Evolutionary conservation across 2,329 filamentous ascomycete species (phyloP).

Genomic region (Scleromitrula shiraiana): DNA sequence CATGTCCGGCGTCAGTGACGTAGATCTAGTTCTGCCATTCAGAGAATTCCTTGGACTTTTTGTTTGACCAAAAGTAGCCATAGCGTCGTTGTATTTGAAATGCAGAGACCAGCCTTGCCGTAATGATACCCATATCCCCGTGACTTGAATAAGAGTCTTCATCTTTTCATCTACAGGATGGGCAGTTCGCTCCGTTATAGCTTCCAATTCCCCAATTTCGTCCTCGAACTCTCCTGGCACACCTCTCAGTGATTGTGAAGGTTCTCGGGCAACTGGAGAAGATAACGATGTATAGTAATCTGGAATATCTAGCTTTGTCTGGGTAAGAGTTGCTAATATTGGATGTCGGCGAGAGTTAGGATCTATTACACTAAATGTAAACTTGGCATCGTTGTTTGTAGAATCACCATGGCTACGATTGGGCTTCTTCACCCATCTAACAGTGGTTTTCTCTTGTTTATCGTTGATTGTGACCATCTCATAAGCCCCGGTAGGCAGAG

Average conservation of each 20-base stretch:
- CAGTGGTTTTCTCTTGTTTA: constrained; percentile 50
- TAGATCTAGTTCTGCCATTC: constrained; percentile 17
- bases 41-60: constrained; percentile 8
- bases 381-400: constrained; percentile 42
- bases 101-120: constrained; percentile 37
- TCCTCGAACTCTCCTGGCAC: constrained; percentile 9
- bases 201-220: constrained; percentile 12
- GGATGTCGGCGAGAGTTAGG: constrained; percentile 63
- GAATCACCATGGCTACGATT: constrained; percentile 22
- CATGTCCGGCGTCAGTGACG: constrained; percentile 23
- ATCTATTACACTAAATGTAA: constrained; percentile 71
- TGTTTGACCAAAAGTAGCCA: constrained; percentile 11
- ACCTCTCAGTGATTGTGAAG: constrained; percentile 23
- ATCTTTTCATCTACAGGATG: constrained; percentile 37
- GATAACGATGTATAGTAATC: constrained; percentile 57
- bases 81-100: constrained; percentile 29
- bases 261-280: constrained; percentile 39
- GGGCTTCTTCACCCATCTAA: constrained; percentile 58
- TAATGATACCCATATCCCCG: constrained; percentile 44
- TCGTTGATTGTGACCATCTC: constrained; percentile 52
- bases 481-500: constrained; percentile 49
- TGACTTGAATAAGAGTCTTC: constrained; percentile 42
- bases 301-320: constrained; percentile 57
- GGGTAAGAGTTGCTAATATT: constrained; percentile 61
- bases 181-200: constrained; percentile 29